These are phyloP conservation scores for Voacanga thouarsii DNA, from an alignment of 257 asterid species.

Conservation along the genomic window DNA sequence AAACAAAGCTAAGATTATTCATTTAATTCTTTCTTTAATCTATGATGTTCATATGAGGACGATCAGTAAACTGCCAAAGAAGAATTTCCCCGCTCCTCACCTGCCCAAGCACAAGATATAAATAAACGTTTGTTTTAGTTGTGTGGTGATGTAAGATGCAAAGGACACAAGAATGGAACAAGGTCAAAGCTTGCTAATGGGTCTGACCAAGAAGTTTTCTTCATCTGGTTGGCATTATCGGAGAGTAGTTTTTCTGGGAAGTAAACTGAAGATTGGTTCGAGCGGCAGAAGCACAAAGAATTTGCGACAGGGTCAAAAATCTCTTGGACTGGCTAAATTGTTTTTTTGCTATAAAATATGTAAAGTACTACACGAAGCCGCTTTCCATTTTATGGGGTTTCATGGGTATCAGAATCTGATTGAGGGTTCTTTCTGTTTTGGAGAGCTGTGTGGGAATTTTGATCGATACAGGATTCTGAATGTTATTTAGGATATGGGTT, in stretches of 20 bases:
- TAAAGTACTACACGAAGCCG: too few species aligned
- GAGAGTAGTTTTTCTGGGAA: not conserved
- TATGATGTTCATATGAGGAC: not conserved
- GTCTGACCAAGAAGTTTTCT: not conserved
- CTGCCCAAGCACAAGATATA: slow-evolving; percentile 2
- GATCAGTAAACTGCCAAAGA: not conserved
- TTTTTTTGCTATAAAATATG: slow-evolving; percentile 4
- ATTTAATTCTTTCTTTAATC: not conserved
- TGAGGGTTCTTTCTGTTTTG: not conserved
- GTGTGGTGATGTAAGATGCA: not conserved
- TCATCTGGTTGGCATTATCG: not conserved
- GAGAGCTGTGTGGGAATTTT: slow-evolving; percentile 9
- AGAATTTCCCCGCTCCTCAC: not conserved
- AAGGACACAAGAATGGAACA: not conserved
- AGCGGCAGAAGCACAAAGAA: not conserved
- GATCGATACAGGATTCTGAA: not conserved
- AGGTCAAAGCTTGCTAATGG: not conserved
- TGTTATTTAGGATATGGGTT: slow-evolving; percentile 40
- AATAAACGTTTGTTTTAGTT: not conserved
- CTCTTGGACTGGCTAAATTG: slow-evolving; percentile 7
- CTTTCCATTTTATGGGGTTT: not conserved
- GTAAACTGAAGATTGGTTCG: not conserved
- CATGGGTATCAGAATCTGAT: not conserved
- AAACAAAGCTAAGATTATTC: not conserved
- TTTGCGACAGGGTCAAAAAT: not conserved